Conservation (phyloP, 768 basidiomycete genomes). For the Termitomyces heimii region DNA sequence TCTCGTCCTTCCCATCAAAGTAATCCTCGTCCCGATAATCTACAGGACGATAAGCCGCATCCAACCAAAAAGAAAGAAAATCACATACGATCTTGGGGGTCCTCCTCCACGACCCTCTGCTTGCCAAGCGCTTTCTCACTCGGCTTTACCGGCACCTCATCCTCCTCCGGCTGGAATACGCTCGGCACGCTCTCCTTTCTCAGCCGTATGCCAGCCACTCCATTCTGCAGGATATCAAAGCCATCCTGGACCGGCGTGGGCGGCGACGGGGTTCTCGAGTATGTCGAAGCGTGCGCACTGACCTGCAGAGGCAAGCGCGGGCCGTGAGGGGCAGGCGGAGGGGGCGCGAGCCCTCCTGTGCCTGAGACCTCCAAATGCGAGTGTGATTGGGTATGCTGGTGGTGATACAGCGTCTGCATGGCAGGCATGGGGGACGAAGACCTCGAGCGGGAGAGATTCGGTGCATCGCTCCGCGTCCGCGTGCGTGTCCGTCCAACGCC, state of each 20-base stretch:
- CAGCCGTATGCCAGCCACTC: slow-evolving; percentile 12
- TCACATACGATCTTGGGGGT: slow-evolving; percentile 44
- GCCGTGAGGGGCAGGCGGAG: slow-evolving; percentile 63
- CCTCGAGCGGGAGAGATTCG: slow-evolving; percentile 35
- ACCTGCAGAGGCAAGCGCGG: slow-evolving; percentile 57
- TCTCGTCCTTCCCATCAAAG: slow-evolving; percentile 35
- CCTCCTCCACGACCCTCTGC: slow-evolving; percentile 53
- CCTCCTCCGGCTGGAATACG: not conserved
- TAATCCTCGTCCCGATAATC: slow-evolving; percentile 52
- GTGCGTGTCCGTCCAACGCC: slow-evolving; percentile 15
- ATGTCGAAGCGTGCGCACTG: slow-evolving; percentile 16
- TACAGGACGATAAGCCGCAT: not conserved
- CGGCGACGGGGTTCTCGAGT: slow-evolving; percentile 72
- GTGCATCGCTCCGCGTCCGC: slow-evolving; percentile 27
- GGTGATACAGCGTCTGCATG: slow-evolving; percentile 11
- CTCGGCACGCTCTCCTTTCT: slow-evolving; percentile 7
- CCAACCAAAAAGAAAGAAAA: not conserved
- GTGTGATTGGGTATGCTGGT: slow-evolving; percentile 24
- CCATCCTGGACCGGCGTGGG: slow-evolving; percentile 31
- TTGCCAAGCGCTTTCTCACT: slow-evolving; percentile 90
- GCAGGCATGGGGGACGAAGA: slow-evolving; percentile 28
- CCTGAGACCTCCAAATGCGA: slow-evolving; percentile 10
- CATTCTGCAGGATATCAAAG: slow-evolving; percentile 13
- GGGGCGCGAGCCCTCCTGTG: slow-evolving; percentile 47
- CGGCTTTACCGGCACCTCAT: slow-evolving; percentile 48